These are phyloP conservation scores for Avena insularis DNA, from an alignment of 176 grass and related monocot species.

Conservation along the genomic window DNA sequence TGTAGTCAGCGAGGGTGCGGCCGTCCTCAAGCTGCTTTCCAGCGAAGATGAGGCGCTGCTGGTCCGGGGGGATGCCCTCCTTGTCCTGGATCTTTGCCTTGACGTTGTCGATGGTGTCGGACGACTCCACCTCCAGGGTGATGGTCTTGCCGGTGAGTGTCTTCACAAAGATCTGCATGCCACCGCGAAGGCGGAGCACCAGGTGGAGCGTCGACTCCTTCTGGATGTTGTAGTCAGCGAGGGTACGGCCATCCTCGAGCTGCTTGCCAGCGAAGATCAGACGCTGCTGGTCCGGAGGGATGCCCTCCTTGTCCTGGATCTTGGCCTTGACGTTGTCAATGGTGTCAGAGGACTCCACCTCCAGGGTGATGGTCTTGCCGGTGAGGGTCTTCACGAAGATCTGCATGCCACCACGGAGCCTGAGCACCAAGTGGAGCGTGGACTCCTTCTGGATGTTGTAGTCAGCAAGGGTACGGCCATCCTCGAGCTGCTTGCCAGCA, in stretches of 20 bases:
- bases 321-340: slow-evolving; percentile 49
- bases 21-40: slow-evolving; percentile 68
- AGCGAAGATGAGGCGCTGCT: slow-evolving; percentile 60
- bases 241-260: slow-evolving; percentile 46
- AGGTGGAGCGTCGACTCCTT: no score
- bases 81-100: slow-evolving; percentile 75
- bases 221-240: no score
- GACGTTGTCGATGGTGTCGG: slow-evolving; percentile 60
- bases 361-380: slow-evolving; percentile 70
- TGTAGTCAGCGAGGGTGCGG: neutral
- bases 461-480: slow-evolving; percentile 66
- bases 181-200: slow-evolving; percentile 42
- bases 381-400: slow-evolving; percentile 77
- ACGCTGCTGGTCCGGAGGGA: slow-evolving; percentile 67
- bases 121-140: slow-evolving; percentile 56
- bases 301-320: slow-evolving; percentile 79
- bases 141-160: slow-evolving; percentile 75
- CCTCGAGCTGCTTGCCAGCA: slow-evolving; percentile 66
- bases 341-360: slow-evolving; percentile 61
- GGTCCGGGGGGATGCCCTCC: slow-evolving; percentile 68
- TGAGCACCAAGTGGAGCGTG: slow-evolving; percentile 57
- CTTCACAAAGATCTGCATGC: slow-evolving; percentile 72
- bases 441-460: slow-evolving; percentile 89
- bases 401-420: slow-evolving; percentile 56
- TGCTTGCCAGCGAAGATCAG: slow-evolving; percentile 64